Conservation (phyloP, 2,329 filamentous ascomycete genomes). For the Aspergillus piperis region DNA sequence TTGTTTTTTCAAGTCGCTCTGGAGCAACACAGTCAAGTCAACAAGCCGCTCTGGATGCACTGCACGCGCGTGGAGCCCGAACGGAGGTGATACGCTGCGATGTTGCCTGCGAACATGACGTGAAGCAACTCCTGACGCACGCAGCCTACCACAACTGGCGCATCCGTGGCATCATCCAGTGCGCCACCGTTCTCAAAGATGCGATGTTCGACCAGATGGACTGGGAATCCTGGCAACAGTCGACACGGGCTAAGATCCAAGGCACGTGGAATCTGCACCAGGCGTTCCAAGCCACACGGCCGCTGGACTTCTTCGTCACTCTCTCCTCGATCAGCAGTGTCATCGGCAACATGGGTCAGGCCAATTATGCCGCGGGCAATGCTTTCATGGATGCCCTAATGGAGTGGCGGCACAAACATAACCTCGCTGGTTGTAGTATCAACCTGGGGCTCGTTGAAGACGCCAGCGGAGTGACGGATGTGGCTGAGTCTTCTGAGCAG, state of each 20-base stretch:
- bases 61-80: conserved; percentile 16
- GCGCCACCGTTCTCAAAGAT: conserved; percentile 21
- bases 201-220: conserved; percentile 17
- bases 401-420: conserved; percentile 27
- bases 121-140: conserved; percentile 5
- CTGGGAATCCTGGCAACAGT: conserved; percentile 6
- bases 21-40: conserved; percentile 10
- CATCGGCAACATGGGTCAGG: conserved; percentile 29
- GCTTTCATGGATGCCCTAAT: conserved; percentile 38
- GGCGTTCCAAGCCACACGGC: conserved; percentile 29
- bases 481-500: conserved; percentile 21
- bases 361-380: conserved; percentile 36
- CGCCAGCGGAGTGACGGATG: conserved; percentile 25
- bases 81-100: conserved; percentile 23
- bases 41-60: conserved; percentile 16
- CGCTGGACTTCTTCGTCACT: conserved; percentile 63
- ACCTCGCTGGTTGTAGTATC: conserved; percentile 16
- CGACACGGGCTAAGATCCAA: conserved; percentile 16
- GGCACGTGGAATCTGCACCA: conserved; percentile 26
- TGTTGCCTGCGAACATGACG: conserved; percentile 17
- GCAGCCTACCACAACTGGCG: background rate
- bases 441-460: conserved; percentile 13
- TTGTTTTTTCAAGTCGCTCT: conserved; percentile 26
- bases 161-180: conserved; percentile 20
- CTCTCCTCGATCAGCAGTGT: conserved; percentile 53